Percentiles rank a stretch among this genome's conserved stretches.
These are phyloP conservation scores for Acacia acuminata DNA, from an alignment of 306 rosid species.

Conservation along the genomic window DNA sequence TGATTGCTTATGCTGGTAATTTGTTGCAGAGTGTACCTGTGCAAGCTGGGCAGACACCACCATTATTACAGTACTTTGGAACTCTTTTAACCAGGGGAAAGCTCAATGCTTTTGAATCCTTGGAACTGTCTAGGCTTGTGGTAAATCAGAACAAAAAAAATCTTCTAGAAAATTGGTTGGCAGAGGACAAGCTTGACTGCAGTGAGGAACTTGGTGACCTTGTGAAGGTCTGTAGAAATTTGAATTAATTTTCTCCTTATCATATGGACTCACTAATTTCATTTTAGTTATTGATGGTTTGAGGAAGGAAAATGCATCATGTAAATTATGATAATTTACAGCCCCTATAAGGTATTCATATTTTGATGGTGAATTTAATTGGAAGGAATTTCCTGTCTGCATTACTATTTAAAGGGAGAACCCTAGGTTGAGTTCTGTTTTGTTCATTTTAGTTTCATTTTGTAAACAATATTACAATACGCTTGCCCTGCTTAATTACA, in stretches of 20 bases:
- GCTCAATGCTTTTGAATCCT: conserved; percentile 82
- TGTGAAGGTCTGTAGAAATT: conserved; percentile 72
- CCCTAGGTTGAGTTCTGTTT: neutral
- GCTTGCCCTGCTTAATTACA: neutral
- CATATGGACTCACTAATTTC: neutral
- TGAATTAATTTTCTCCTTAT: conserved; percentile 11
- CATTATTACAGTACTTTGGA: conserved; percentile 91
- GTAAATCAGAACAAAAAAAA: conserved; percentile 97
- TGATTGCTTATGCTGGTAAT: conserved; percentile 20
- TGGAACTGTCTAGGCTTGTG: conserved; percentile 90
- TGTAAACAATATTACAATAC: neutral
- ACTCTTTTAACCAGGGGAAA: conserved; percentile 88
- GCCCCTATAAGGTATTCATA: neutral
- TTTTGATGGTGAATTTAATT: neutral
- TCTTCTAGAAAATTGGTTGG: conserved; percentile 94
- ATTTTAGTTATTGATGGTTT: neutral
- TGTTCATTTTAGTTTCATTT: neutral
- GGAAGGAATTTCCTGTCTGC: neutral
- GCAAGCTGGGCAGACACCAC: conserved; percentile 96
- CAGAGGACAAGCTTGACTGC: conserved; percentile 96
- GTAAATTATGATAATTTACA: neutral
- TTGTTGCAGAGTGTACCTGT: conserved; percentile 82
- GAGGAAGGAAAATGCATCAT: conserved; percentile 13
- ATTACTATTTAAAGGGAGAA: neutral
- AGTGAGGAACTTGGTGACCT: conserved; percentile 96